These are phyloP conservation scores for Myrica gale DNA, from an alignment of 306 rosid genomes.

Conservation along the genomic window DNA sequence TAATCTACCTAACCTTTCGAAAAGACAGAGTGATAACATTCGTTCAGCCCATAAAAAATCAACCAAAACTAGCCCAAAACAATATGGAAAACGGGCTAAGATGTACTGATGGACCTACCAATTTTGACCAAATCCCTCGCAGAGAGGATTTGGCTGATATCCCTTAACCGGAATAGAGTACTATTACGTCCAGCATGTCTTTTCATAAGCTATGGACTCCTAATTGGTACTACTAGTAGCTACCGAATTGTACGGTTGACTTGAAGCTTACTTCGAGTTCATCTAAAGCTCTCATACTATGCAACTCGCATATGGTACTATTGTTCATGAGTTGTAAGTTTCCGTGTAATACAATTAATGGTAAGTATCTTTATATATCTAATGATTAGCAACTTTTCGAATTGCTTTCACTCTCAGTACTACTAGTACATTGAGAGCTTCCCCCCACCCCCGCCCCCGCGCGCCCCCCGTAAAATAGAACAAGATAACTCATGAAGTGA, in stretches of 20 bases:
- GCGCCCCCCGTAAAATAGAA: no score
- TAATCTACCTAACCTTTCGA: slow-evolving; percentile 62
- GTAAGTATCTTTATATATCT: no score
- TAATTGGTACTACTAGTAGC: no score
- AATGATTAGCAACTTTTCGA: no score
- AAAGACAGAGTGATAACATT: slow-evolving; percentile 61
- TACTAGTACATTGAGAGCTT: no score
- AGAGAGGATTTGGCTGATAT: slow-evolving; percentile 66
- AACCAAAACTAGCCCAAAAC: slow-evolving; percentile 43
- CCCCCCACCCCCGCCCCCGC: no score
- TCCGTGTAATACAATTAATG: neutral
- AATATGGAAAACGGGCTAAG: slow-evolving; percentile 51
- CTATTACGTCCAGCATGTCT: neutral
- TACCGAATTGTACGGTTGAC: neutral
- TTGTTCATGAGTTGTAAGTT: neutral
- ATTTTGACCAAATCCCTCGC: slow-evolving; percentile 35
- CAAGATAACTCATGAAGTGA: no score
- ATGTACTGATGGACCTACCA: slow-evolving; percentile 29
- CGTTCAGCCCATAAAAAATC: slow-evolving; percentile 37
- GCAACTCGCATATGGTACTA: no score
- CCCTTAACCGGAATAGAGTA: slow-evolving; percentile 39
- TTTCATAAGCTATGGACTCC: no score
- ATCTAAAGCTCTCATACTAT: no score
- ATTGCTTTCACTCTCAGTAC: no score
- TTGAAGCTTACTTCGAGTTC: no score